phyloP scores from a whole-genome alignment of 192 early-diverging fungal genomes.

The Coemansia sp. region DNA sequence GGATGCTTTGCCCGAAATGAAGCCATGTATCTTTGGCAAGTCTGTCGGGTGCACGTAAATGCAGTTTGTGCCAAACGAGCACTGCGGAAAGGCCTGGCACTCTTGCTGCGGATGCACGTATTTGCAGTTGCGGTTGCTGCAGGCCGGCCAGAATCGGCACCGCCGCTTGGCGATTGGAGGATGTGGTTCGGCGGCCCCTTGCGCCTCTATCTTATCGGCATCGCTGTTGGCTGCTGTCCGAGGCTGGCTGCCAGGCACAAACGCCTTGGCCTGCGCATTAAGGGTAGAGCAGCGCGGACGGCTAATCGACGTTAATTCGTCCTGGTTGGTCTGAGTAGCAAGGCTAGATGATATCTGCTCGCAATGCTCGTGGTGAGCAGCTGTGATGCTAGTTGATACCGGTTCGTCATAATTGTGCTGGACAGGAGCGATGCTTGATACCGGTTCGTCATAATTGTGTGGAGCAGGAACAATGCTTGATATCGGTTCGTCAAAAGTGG shows the following conservation, averaged over 20 bases:
- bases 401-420: no score
- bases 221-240: background rate
- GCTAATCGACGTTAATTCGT: background rate
- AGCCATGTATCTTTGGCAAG: slow-evolving; percentile 38
- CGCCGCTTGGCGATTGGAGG: slow-evolving; percentile 21
- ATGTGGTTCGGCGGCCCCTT: background rate
- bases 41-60: slow-evolving; percentile 48
- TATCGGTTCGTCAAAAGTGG: no score
- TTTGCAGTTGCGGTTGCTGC: slow-evolving; percentile 54
- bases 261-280: slow-evolving; percentile 33
- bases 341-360: no score
- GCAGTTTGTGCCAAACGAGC: slow-evolving; percentile 35
- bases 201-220: background rate
- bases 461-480: no score
- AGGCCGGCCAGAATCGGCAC: slow-evolving; percentile 54
- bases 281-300: slow-evolving; percentile 39
- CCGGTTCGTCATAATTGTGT: no score
- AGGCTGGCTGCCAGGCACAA: slow-evolving; percentile 25
- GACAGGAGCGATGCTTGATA: no score
- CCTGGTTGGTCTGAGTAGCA: background rate
- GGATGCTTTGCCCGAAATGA: slow-evolving; percentile 21
- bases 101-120: slow-evolving; percentile 39
- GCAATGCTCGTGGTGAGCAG: no score
- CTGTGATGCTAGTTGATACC: no score
- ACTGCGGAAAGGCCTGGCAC: slow-evolving; percentile 33